Evolutionary conservation across 1,139 yeast genomes (phyloP), one percentile per base, ranked within the genome.

Genomic region (Casaregolazyma lundiana): DNA sequence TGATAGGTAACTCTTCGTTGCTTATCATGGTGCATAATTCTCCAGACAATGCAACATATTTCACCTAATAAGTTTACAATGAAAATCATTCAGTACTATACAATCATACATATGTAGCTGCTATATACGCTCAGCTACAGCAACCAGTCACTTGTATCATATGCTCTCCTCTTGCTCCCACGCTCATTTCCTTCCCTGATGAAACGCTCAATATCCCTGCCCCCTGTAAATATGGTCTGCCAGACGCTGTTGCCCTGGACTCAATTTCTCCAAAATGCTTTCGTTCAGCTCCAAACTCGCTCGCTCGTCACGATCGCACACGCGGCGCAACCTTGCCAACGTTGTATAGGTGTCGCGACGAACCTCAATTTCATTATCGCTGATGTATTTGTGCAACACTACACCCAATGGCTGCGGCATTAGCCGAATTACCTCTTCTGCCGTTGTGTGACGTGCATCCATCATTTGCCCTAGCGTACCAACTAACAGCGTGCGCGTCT

Each of bases 271-370:
- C 17, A 51, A 41, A 19, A 42, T 26, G 26, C 20, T 26, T 2
- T 6, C 20, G 6, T 29, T 26, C 19, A 60, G 49, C 2, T 35
- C 38, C n/a, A 45, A 38, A 22, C 52, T 44, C 13, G 53, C 53
- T 3, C 48, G 37, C 1, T 32, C 39, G 13, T 38, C 43, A 9
- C 39, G 43, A 11, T 17, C 13, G 15, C 48, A 43, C 6, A 48
- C 40, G n/a, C 43, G 39, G 19, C 53, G 50, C 24, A 57, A 47
- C n/a, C 26, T 43, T 11, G 57, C 57, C 19, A 62, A 41, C 18
- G 57, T 46, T 1, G 64, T 63, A 48, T 63, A 63, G 2, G 62
- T 57, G 38, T 61, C 62, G 39, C 60, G 54, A 11, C 67, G 58
- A 15, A 63, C 62, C 13, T 46, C 44, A 9, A 60, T 55, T 35